Base-by-base conservation (phyloP, 345 rosid genomes). In the Pistacia atlantica region DNA sequence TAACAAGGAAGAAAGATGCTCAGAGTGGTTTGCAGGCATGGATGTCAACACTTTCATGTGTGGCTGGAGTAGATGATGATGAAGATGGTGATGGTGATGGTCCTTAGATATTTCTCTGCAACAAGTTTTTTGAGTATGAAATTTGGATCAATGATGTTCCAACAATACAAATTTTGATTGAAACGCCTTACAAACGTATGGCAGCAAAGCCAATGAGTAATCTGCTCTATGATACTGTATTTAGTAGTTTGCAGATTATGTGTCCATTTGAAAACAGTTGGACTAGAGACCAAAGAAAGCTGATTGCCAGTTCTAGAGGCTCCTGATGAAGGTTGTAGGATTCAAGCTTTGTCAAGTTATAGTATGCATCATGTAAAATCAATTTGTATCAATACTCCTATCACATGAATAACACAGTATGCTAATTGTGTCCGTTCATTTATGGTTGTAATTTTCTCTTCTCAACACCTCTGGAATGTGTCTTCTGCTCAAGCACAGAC, bases 31-130 rank as follows among this genome's bases (percentile, higher is more conserved):
- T 87, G 60, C 84, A 79, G 62, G 79, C 88, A 25, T 93, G 97
- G 95, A 54, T 89, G 64, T 73, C 80, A 1, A 80, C 89, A 6
- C 90, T 92, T 46, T 89, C 87, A 8, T 81, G 90, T n/a, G 85
- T 90, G 11, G 82, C 89, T 45, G 87, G 84, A 3, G 72, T 79
- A 20, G 73, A 78, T 55, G 83, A 67, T 56, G 66, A 71, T 8
- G 81, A 31, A 31, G 31, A 55, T 31, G n/a, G n/a, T n/a, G 25
- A 25, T 25, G 28, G 49, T 5, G 31, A 59, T 12, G 59, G 62
- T 73, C 17, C 33, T 0, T 62, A 73, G 76, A 14, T 14, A 49
- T 28, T 31, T 68, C 42, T 51, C 45, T 8, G 58, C 33, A 14
- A 17, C 57, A 22, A 52, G 46, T 28, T 10, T 22, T 59, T 72